Percentiles rank a stretch among this genome's conserved stretches.
phyloP scores from a whole-genome alignment of 306 rosid genomes.

The Rosa multiflora region DNA sequence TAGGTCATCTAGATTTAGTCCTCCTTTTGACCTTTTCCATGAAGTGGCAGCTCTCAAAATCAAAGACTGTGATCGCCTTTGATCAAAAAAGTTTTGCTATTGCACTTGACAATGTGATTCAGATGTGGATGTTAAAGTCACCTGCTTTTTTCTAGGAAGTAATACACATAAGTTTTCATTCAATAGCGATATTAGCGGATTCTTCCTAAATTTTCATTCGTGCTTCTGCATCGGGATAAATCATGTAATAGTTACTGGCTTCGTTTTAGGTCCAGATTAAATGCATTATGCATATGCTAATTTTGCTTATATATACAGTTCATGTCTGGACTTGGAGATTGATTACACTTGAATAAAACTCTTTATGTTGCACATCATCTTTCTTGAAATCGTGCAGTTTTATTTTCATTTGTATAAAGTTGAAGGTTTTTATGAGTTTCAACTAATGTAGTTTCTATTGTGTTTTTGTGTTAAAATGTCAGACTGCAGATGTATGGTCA shows the following conservation, averaged over 20 bases:
- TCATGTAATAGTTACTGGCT: neutral
- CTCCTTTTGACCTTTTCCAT: neutral
- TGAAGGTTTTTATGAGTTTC: neutral
- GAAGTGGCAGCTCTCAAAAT: neutral
- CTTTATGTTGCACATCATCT: neutral
- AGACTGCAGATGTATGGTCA: constrained; percentile 98
- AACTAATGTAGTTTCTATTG: neutral
- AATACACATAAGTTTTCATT: neutral
- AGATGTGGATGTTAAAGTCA: neutral
- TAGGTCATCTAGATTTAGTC: neutral
- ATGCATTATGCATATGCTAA: neutral
- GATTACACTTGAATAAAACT: neutral
- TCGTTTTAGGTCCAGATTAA: neutral
- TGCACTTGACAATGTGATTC: neutral
- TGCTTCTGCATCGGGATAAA: neutral
- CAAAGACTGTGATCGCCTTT: neutral
- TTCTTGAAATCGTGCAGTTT: neutral
- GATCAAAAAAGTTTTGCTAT: neutral
- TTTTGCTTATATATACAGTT: neutral
- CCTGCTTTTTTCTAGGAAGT: neutral
- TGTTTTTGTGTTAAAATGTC: constrained; percentile 31
- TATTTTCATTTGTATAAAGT: neutral
- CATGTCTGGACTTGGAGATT: neutral
- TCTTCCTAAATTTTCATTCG: neutral
- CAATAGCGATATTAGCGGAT: neutral